Base-by-base conservation (phyloP, 192 early-diverging fungal genomes). In the Backusella psychrophila region DNA sequence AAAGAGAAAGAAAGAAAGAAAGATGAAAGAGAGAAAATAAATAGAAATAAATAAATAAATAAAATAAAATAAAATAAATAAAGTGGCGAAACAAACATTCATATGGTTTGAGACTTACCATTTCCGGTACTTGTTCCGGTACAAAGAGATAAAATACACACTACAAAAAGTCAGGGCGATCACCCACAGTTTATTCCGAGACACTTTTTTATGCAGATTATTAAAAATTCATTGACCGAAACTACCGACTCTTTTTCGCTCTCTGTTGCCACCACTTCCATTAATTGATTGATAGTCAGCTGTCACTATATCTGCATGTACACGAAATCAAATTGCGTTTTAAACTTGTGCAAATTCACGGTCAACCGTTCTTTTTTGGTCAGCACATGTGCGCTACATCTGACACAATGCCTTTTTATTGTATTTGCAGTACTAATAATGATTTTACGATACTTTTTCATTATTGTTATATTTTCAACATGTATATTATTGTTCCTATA, bases 71-170 rank as follows among this genome's bases (percentile, higher is more conserved):
- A 33, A 1, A 33, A 33, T 33, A 33, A 53, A 63, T 63, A 63
- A 63, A 63, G 56, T 63, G 56, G 56, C 56, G 56, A 63, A 63
- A 63, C 56, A 63, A 63, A 63, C 56, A 63, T 63, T 63, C 23
- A 63, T 49, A 49, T 29, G 56, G 26, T 63, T 63, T 63, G 56
- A 63, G 26, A 63, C 56, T 63, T 63, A 63, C 56, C 56, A 29
- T 63, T 63, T 63, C 56, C 56, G 56, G 56, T 63, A 63, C 56
- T 63, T 63, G 56, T 63, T 29, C 56, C 56, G 56, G 56, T 26
- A 49, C 26, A 29, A 63, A 63, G 29, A 52, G 1, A 53, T 7
- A 33, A 33, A 33, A 33, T 33, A 33, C 33, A 11, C 23, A 63
- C 21, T 26, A 63, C 56, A 63, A 63, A 53, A 63, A 63, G 26